Conservation (phyloP, 768 basidiomycete species). For the Arthromyces matolae region DNA sequence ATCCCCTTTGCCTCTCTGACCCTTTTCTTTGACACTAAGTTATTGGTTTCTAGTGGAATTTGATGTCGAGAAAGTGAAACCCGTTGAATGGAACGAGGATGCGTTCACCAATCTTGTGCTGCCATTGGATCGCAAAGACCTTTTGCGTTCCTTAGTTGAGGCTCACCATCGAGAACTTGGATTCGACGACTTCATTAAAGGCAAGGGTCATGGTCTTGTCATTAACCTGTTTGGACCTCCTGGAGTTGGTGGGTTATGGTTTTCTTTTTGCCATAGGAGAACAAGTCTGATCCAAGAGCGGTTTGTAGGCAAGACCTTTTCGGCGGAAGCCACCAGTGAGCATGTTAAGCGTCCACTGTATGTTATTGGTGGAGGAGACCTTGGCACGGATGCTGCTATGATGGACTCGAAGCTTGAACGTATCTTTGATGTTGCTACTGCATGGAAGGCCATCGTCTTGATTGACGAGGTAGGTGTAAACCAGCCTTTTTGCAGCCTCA, state of each 20-base stretch:
- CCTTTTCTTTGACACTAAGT: background rate
- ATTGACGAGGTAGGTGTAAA: constrained; percentile 48
- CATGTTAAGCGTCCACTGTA: constrained; percentile 51
- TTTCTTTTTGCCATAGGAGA: background rate
- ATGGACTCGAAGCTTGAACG: constrained; percentile 44
- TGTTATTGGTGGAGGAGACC: constrained; percentile 51
- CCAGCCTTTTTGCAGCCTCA: background rate
- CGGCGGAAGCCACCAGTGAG: constrained; percentile 57
- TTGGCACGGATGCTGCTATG: constrained; percentile 42
- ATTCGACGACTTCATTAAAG: constrained; percentile 60
- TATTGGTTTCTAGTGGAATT: constrained; percentile 46
- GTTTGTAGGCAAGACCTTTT: constrained; percentile 50
- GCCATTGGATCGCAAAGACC: constrained; percentile 47
- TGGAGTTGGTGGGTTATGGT: constrained; percentile 42
- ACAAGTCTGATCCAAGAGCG: background rate
- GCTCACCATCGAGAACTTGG: constrained; percentile 50
- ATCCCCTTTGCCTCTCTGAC: background rate
- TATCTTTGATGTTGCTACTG: constrained; percentile 50
- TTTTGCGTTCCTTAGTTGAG: constrained; percentile 55
- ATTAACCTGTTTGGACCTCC: constrained; percentile 56
- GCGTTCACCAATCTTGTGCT: constrained; percentile 61
- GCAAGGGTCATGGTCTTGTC: constrained; percentile 52
- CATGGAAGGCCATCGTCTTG: constrained; percentile 58
- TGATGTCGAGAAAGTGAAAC: constrained; percentile 48
- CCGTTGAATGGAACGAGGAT: constrained; percentile 54